phyloP scores from a whole-genome alignment of 208 protist genomes.

The Trypanosoma cruzi region DNA sequence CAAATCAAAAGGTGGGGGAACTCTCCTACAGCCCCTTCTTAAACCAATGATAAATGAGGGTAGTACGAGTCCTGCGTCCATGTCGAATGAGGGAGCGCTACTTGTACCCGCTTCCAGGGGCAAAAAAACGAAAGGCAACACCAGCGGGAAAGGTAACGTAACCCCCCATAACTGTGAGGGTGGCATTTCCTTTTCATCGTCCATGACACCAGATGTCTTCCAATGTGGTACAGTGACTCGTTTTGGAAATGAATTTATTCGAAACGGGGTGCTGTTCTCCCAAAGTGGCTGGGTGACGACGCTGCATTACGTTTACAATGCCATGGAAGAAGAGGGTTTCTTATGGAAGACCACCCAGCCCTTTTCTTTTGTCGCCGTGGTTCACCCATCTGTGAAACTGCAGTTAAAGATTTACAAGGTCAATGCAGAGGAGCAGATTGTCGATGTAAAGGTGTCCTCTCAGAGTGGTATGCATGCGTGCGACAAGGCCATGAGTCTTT shows the following conservation, averaged over 20 bases:
- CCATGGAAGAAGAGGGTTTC: constrained; percentile 72
- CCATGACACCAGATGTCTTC: constrained; percentile 41
- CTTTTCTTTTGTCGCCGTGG: constrained; percentile 75
- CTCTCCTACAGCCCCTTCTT: constrained; percentile 18
- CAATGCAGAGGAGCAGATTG: constrained; percentile 53
- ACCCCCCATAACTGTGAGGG: not conserved
- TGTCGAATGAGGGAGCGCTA: not conserved
- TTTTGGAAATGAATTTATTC: constrained; percentile 85
- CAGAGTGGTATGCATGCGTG: constrained; percentile 75
- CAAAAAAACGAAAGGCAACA: constrained; percentile 4
- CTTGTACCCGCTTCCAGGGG: constrained; percentile 18
- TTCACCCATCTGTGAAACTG: constrained; percentile 75
- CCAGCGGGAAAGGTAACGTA: not conserved
- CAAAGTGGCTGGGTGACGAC: constrained; percentile 35
- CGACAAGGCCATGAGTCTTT: constrained; percentile 50
- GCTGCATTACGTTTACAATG: constrained; percentile 57
- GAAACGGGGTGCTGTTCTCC: constrained; percentile 77
- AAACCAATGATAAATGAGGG: constrained; percentile 14
- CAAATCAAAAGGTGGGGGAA: not conserved
- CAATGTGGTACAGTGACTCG: constrained; percentile 51
- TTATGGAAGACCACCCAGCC: constrained; percentile 75
- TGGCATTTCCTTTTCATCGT: not conserved
- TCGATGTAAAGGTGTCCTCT: constrained; percentile 75
- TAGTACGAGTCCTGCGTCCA: not conserved
- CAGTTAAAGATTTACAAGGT: constrained; percentile 85